These are phyloP conservation scores for Persicaria tinctoria DNA, from an alignment of 148 eudicot genomes.

Conservation along the genomic window DNA sequence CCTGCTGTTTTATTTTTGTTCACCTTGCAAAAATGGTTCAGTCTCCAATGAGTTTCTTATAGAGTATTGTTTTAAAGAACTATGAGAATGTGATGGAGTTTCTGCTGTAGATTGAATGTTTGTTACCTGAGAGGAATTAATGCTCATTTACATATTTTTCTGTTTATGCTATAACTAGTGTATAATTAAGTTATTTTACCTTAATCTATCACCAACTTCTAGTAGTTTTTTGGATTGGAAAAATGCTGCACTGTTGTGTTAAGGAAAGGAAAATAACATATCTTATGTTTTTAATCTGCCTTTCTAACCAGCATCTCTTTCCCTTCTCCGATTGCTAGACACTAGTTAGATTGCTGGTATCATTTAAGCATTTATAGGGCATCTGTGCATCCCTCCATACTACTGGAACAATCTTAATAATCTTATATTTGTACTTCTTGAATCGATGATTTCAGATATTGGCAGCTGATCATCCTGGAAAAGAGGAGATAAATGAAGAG, in stretches of 20 bases:
- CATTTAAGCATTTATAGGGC: not conserved
- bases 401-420: not conserved
- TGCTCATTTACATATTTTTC: not conserved
- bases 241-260: not conserved
- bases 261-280: not conserved
- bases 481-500: conserved; percentile 66
- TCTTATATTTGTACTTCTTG: not conserved
- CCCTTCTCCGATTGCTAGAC: not conserved
- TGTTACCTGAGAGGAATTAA: conserved; percentile 6
- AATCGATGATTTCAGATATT: conserved; percentile 28
- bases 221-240: no score
- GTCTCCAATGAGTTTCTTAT: not conserved
- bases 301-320: not conserved
- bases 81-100: not conserved
- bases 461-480: conserved; percentile 35
- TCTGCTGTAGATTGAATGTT: not conserved
- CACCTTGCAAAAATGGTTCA: not conserved
- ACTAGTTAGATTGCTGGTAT: not conserved
- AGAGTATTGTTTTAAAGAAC: not conserved
- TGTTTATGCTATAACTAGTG: no score
- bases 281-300: not conserved
- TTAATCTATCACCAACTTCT: not conserved
- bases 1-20: not conserved
- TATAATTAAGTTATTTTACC: no score
- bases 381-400: not conserved